Evolutionary conservation across 2,329 filamentous ascomycete species (phyloP), one percentile per base, ranked within the genome.

Genomic region (Beauveria asiatica): DNA sequence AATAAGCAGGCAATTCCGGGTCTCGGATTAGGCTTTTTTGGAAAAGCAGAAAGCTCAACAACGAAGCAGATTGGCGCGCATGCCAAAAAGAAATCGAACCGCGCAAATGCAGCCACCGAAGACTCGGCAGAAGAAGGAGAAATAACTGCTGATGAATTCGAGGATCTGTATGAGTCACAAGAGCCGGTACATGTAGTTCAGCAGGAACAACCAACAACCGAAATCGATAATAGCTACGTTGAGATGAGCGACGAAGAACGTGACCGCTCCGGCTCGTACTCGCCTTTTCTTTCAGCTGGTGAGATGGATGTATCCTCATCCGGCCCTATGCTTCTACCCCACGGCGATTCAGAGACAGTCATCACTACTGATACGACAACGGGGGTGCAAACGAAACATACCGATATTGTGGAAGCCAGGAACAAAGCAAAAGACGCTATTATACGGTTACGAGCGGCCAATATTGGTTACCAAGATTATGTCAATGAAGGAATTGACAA

Each of bases 401-500:
- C 59, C 16, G 25, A 51, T 42, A 52, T 73, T 9, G 60, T 71
- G 5, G 76, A 80, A 57, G 78, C 75, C 37, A 81, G 76, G 58
- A 83, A 81, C 63, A 78, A 82, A 64, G 89, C 89, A 0, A 82
- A 85, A 67, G 82, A 83, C 25, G 86, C 88, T 4, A 84, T 92
- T 44, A 72, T 90, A 33, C 80, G 83, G 42, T 75, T 92, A 3
- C 80, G 78, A 74, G 78, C 80, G 1, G 70, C 89, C 62, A 88
- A 90, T 53, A 84, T 95, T 61, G 83, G 84, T 21, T 96, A 87
- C 68, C 80, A 87, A 59, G 82, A 90, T 62, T 86, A 93, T 60
- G 76, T 92, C 13, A 79, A 84, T 11, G 88, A 93, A 70, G 88
- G 90, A 0, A 80, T 93, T 46, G 82, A 92, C 65, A 78, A 82